These are phyloP conservation scores for Wickerhamiella brachini DNA, from an alignment of 805 yeast species.

Conservation along the genomic window DNA sequence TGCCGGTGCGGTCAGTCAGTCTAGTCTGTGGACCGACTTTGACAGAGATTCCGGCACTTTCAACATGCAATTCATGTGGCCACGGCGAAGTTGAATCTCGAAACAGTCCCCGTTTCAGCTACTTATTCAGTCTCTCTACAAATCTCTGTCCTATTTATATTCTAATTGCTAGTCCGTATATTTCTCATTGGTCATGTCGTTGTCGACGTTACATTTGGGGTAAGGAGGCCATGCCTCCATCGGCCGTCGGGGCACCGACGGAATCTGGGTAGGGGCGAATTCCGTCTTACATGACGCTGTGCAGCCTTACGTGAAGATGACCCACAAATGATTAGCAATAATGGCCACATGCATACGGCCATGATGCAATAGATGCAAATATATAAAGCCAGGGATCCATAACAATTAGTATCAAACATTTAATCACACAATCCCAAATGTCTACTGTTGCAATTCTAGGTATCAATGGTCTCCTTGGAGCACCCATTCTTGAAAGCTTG, in stretches of 20 bases:
- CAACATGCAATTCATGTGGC: conserved; percentile 51
- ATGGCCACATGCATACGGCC: not conserved
- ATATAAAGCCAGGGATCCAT: not conserved
- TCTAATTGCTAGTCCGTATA: no score
- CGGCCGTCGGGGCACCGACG: not conserved
- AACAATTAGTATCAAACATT: not conserved
- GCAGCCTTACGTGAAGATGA: not conserved
- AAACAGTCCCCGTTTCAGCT: no score
- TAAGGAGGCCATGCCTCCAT: no score
- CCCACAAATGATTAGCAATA: not conserved
- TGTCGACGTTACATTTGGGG: no score
- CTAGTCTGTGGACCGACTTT: conserved; percentile 47
- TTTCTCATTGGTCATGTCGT: no score
- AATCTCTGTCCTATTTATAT: no score
- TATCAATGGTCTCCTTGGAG: conserved; percentile 37
- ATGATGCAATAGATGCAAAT: not conserved
- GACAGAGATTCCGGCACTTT: conserved; percentile 48
- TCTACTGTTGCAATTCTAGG: conserved; percentile 37
- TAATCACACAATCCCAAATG: not conserved
- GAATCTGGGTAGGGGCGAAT: not conserved
- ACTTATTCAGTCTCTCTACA: no score
- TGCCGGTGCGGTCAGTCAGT: conserved; percentile 33
- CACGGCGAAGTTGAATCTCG: not conserved
- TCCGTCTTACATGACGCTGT: not conserved
- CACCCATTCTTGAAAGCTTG: conserved; percentile 33